These are phyloP conservation scores for Mucor plumbeus DNA, from an alignment of 371 early-diverging fungal species.

Conservation along the genomic window DNA sequence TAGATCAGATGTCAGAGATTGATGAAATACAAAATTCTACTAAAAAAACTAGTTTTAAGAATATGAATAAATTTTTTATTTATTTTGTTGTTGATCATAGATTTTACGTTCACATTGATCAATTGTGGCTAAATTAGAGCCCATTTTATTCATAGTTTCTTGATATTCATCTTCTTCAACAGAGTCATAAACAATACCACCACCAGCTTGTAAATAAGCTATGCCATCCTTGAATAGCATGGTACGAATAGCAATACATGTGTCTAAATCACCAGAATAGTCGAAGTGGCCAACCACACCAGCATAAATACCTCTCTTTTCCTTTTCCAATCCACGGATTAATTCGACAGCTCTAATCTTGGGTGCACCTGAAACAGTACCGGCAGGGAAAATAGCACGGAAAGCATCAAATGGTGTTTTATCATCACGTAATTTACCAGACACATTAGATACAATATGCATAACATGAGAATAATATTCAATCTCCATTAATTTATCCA, in stretches of 20 bases:
- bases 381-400: slow-evolving; percentile 96
- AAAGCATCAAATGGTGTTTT: slow-evolving; percentile 95
- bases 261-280: slow-evolving; percentile 92
- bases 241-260: slow-evolving; percentile 96
- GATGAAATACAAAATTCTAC: too few relatives aligned
- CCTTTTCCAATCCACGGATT: slow-evolving; percentile 86
- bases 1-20: too few relatives aligned
- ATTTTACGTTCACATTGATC: slow-evolving; percentile 76
- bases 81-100: slow-evolving; percentile 46
- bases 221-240: slow-evolving; percentile 95
- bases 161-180: slow-evolving; percentile 90
- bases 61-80: neutral
- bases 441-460: slow-evolving; percentile 96
- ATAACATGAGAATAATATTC: slow-evolving; percentile 97
- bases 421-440: slow-evolving; percentile 85
- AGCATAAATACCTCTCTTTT: slow-evolving; percentile 95
- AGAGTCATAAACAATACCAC: slow-evolving; percentile 96
- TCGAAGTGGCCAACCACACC: slow-evolving; percentile 96
- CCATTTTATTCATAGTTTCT: slow-evolving; percentile 95
- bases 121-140: slow-evolving; percentile 87
- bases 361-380: slow-evolving; percentile 97
- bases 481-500: slow-evolving; percentile 95
- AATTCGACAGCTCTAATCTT: slow-evolving; percentile 96
- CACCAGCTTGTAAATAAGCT: slow-evolving; percentile 93
- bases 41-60: too few relatives aligned